A percentile compares a stretch with the other conserved stretches of the same genome.
Conservation (phyloP, 31 red algal species). For the Pterothamnion heteromorphum region DNA sequence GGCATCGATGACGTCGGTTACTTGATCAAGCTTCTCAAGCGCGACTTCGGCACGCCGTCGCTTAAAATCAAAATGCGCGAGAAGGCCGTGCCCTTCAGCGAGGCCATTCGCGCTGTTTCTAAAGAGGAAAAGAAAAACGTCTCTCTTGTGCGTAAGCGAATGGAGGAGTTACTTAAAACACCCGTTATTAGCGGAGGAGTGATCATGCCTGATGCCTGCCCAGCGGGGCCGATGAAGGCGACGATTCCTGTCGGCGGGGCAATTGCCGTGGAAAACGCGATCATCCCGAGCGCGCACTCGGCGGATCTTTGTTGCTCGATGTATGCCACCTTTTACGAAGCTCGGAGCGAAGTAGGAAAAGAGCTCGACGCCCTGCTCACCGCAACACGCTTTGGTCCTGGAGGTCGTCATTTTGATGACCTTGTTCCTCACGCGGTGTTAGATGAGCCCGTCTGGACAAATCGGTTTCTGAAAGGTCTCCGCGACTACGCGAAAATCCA, state of each 20-base stretch:
- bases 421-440: neutral
- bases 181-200: neutral
- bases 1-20: no score
- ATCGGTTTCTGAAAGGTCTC: neutral
- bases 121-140: neutral
- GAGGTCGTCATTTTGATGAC: neutral
- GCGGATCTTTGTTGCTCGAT: conserved; percentile 24
- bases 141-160: neutral
- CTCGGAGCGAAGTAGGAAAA: neutral
- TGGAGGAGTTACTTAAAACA: neutral
- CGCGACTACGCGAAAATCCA: neutral
- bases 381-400: neutral
- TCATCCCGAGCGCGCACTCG: neutral
- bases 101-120: neutral
- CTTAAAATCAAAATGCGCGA: no score
- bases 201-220: conserved; percentile 16
- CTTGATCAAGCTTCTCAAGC: no score
- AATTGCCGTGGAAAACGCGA: neutral
- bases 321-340: neutral
- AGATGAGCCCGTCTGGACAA: neutral
- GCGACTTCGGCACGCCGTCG: no score
- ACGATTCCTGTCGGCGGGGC: neutral
- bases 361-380: neutral
- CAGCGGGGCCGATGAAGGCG: neutral
- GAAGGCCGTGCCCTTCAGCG: no score